A percentile compares a stretch with the other conserved stretches of the same genome.
Evolutionary conservation across 257 asterid genomes (phyloP).

Genomic region (Capsicum pubescens): DNA sequence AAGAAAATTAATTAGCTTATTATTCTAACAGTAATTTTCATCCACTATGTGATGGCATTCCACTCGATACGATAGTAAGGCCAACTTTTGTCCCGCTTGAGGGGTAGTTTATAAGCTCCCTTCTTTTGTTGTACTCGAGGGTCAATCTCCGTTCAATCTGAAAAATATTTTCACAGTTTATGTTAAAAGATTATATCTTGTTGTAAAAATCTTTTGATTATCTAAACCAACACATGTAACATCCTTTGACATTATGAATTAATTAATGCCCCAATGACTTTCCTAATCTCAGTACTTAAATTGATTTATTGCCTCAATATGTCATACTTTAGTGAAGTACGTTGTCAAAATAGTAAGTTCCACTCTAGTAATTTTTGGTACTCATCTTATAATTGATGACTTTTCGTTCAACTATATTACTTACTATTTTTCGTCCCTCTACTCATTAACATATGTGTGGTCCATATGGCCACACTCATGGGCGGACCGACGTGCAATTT

Average conservation of each 20-base stretch:
- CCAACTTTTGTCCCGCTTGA: neutral
- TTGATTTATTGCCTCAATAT: neutral
- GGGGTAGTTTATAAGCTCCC: neutral
- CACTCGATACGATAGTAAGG: neutral
- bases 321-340: neutral
- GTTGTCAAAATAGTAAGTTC: neutral
- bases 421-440: neutral
- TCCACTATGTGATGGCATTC: neutral
- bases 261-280: neutral
- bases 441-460: neutral
- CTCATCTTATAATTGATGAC: neutral
- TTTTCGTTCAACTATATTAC: neutral
- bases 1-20: too few relatives aligned
- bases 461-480: neutral
- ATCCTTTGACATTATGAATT: neutral
- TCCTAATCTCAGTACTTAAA: neutral
- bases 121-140: neutral
- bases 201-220: neutral
- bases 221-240: neutral
- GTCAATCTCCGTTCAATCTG: neutral
- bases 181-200: neutral
- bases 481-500: too few relatives aligned
- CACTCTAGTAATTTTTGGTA: too few relatives aligned
- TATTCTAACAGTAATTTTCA: neutral
- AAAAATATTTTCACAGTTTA: neutral